A percentile compares a stretch with the other conserved stretches of the same genome.
Evolutionary conservation across 2,329 filamentous ascomycete genomes (phyloP).

Genomic region (Cercospora zeina): DNA sequence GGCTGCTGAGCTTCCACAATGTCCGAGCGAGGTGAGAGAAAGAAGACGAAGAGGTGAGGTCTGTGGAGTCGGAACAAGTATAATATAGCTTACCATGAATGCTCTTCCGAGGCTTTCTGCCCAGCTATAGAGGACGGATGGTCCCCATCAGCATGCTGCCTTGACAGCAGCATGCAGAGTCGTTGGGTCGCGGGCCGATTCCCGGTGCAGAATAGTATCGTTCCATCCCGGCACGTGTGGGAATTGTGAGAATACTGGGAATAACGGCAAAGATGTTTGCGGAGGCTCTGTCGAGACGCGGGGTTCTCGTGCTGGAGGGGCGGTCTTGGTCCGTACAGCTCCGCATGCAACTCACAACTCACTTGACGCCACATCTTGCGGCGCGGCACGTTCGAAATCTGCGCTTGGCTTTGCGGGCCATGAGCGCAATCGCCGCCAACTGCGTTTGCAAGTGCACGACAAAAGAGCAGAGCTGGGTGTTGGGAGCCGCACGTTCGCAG

Average conservation of each 20-base stretch:
- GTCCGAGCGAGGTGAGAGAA: not conserved
- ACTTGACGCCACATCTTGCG: not conserved
- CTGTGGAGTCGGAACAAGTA: not conserved
- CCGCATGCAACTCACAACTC: not conserved
- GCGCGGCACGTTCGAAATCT: not conserved
- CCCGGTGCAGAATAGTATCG: not conserved
- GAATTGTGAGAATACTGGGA: not conserved
- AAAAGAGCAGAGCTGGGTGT: not conserved
- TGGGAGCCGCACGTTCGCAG: not conserved
- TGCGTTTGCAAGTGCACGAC: not conserved
- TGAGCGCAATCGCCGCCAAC: not conserved
- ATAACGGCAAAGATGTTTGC: not conserved
- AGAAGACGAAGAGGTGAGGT: not conserved
- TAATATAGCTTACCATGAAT: not conserved
- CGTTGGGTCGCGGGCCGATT: not conserved
- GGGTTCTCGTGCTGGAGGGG: not conserved
- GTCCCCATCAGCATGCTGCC: not conserved
- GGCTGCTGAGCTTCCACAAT: not conserved
- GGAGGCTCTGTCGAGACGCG: not conserved
- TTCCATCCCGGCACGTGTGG: not conserved
- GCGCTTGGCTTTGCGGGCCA: not conserved
- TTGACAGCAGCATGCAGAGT: conserved; percentile 12
- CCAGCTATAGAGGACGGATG: not conserved
- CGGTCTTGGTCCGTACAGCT: not conserved
- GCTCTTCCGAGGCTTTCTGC: not conserved